Evolutionary conservation across 208 protist genomes (phyloP), one percentile per base, ranked within the genome.

Genomic region (Trypanosoma boissoni): DNA sequence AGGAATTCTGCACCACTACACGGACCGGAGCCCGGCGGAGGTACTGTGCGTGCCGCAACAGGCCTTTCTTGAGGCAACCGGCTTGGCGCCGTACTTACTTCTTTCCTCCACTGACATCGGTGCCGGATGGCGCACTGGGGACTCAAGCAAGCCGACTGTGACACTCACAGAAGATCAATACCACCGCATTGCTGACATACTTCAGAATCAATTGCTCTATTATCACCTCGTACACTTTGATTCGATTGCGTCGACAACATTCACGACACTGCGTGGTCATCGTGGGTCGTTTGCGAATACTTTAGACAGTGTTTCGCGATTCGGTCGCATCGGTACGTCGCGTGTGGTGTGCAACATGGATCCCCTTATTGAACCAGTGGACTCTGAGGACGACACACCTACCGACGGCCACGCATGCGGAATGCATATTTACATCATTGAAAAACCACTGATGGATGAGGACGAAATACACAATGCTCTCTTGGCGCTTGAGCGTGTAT

Each of bases 201-300:
- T 62, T 36, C 55, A 54, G n/a, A 39, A 48, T 12, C 29, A 63
- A 4, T 90, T 93, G 70, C 48, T 93, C 8, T 32, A 68, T 14
- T 84, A 85, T 34, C 86, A 93, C 42, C 56, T 84, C 4, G 34
- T 93, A 3, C 77, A 75, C 46, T 90, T 93, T 55, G 70, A 79
- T 18, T 54, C 36, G 24, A 49, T 67, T 20, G 73, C 74, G 21
- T 72, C 58, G 10, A 68, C 68, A 10, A 52, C 66, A 14, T 93
- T 93, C 56, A 76, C 68, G 20, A 93, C 84, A 8, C 32, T 68
- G 24, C 57, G 60, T 32, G 86, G 86, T 2, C 73, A 83, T 24
- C 82, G 81, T 3, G 86, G 86, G 23, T 41, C 71, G 45, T 88
- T 93, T 58, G 68, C 78, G 18, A 61, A 78, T 8, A 51, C 81